Evolutionary conservation across 139 green algal species (phyloP).

Genomic region (Eudorina sp.): DNA sequence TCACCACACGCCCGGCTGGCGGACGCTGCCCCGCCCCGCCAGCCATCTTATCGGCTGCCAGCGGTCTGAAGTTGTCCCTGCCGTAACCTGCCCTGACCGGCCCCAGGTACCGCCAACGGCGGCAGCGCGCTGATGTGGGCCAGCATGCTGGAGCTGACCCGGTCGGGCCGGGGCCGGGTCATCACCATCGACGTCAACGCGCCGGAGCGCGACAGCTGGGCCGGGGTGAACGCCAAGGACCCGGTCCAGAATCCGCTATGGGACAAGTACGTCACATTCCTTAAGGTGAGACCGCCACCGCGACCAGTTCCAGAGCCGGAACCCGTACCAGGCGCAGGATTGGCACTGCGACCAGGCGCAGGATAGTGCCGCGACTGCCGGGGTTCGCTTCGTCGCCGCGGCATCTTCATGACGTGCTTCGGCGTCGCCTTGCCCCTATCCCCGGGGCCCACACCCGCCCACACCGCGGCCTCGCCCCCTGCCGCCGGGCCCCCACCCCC

Average conservation of each 20-base stretch:
- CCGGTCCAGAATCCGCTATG: constrained; percentile 59
- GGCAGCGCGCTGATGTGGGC: constrained; percentile 66
- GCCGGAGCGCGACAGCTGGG: neutral
- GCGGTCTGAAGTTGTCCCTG: no score
- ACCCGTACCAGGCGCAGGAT: no score
- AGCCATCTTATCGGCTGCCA: no score
- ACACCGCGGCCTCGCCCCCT: neutral
- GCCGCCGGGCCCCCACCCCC: neutral
- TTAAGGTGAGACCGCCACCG: constrained; percentile 46
- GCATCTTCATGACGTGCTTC: no score
- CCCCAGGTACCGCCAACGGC: constrained; percentile 64
- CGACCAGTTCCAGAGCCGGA: no score
- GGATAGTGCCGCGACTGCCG: no score
- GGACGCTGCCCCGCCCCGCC: no score
- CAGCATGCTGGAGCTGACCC: constrained; percentile 50
- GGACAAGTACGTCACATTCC: constrained; percentile 61
- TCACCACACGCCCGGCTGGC: no score
- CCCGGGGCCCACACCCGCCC: neutral
- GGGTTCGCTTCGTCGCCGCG: no score
- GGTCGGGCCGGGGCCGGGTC: constrained; percentile 27
- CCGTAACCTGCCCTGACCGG: no score
- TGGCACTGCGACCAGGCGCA: no score
- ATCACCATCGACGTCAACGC: constrained; percentile 52
- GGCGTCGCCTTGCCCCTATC: neutral
- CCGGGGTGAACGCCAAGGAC: constrained; percentile 20